Conservation (phyloP, 495 filamentous ascomycete genomes). For the Hypoxylon subgilvum region DNA sequence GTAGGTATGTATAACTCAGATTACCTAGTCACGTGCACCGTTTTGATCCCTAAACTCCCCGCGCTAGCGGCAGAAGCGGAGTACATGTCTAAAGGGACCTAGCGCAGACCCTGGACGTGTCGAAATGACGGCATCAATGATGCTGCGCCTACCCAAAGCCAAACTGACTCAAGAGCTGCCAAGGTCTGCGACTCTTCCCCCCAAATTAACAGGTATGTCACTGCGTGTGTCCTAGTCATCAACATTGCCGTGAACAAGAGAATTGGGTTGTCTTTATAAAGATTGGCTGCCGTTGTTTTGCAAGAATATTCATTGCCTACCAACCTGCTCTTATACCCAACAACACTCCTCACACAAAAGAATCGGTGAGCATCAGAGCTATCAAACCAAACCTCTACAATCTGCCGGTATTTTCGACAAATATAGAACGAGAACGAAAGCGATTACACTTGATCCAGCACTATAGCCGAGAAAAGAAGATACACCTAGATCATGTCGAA, state of each 20-base stretch:
- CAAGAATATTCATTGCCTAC: neutral
- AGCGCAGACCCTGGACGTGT: constrained; percentile 34
- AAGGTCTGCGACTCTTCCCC: constrained; percentile 1
- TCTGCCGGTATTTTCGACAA: no score
- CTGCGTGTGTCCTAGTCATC: no score
- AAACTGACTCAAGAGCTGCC: constrained; percentile 16
- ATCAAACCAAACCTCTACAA: no score
- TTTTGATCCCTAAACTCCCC: constrained; percentile 8
- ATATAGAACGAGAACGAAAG: neutral
- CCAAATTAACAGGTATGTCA: no score
- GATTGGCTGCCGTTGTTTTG: no score
- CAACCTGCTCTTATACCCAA: neutral
- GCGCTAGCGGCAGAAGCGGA: neutral
- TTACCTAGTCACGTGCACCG: neutral
- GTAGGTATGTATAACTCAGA: no score
- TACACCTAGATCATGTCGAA: constrained; percentile 59
- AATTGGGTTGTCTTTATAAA: no score
- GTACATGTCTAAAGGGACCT: no score
- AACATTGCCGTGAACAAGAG: no score
- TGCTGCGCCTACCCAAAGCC: constrained; percentile 27
- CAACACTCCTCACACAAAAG: no score
- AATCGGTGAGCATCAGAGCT: neutral
- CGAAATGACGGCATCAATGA: constrained; percentile 39
- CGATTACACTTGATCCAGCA: constrained; percentile 1
- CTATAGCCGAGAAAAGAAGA: constrained; percentile 7